Conservation (phyloP, 148 eudicot genomes). For the Camellia lanceoleosa region DNA sequence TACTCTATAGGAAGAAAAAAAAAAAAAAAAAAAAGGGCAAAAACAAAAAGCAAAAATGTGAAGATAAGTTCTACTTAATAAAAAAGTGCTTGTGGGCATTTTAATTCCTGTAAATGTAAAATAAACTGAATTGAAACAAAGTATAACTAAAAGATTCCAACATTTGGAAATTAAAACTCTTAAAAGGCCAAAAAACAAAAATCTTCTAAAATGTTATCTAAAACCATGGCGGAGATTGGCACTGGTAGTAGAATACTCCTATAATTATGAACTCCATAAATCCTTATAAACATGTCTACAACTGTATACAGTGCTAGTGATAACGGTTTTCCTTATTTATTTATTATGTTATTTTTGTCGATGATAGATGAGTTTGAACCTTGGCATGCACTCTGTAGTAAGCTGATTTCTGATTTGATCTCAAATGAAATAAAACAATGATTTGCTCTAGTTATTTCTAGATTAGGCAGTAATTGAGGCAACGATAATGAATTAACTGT, state of each 20-base stretch:
- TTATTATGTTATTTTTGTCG: no score
- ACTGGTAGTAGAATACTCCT: no score
- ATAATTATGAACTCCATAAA: neutral
- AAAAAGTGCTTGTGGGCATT: neutral
- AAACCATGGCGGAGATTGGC: no score
- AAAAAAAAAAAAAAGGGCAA: no score
- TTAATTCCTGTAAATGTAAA: neutral
- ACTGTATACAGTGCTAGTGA: neutral
- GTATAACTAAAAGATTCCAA: no score
- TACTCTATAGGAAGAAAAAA: neutral
- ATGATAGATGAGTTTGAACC: neutral
- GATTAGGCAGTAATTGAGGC: constrained; percentile 2
- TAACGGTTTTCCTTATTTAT: neutral
- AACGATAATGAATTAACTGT: neutral
- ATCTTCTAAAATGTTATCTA: no score
- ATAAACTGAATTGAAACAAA: neutral
- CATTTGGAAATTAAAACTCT: no score
- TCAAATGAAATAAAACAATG: neutral
- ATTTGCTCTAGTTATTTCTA: neutral
- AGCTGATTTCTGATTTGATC: neutral
- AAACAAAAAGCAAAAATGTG: no score
- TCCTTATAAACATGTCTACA: neutral
- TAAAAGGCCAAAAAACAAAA: no score
- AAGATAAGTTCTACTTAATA: neutral
- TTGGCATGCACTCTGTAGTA: neutral